Evolutionary conservation across 129 eudicot genomes (phyloP).

Genomic region (Silybum marianum): DNA sequence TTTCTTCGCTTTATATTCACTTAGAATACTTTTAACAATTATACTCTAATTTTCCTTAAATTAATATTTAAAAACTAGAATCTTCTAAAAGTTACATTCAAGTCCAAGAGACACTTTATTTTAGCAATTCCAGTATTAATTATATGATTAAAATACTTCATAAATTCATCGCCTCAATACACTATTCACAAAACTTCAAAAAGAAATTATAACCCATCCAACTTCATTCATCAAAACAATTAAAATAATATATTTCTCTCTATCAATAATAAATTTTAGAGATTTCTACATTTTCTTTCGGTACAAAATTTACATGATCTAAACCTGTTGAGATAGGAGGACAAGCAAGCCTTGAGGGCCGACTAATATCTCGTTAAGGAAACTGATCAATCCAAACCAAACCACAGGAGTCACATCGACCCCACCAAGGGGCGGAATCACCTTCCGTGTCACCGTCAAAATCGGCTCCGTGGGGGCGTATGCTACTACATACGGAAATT

Average conservation of each 20-base stretch:
- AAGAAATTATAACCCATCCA: background rate
- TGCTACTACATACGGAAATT: conserved; percentile 85
- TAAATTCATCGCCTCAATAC: background rate
- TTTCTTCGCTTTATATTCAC: too few species aligned
- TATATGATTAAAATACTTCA: too few species aligned
- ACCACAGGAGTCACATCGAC: conserved; percentile 98
- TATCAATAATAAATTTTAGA: background rate
- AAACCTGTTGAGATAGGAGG: conserved; percentile 84
- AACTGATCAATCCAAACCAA: conserved; percentile 95
- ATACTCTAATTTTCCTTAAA: too few species aligned
- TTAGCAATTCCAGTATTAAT: background rate
- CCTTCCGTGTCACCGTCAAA: conserved; percentile 70
- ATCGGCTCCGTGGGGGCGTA: conserved; percentile 97
- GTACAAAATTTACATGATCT: conserved; percentile 29
- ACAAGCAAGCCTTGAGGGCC: conserved; percentile 98
- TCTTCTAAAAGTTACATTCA: too few species aligned
- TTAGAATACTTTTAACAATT: too few species aligned
- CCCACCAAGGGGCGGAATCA: conserved; percentile 93
- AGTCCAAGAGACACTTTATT: too few species aligned
- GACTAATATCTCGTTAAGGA: conserved; percentile 74
- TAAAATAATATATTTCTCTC: background rate
- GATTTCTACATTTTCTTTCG: background rate
- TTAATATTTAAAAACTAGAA: too few species aligned
- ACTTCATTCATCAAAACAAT: background rate
- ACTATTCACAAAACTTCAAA: background rate